Conservation (phyloP, 192 early-diverging fungal genomes). For the Backusella tuberculispora region DNA sequence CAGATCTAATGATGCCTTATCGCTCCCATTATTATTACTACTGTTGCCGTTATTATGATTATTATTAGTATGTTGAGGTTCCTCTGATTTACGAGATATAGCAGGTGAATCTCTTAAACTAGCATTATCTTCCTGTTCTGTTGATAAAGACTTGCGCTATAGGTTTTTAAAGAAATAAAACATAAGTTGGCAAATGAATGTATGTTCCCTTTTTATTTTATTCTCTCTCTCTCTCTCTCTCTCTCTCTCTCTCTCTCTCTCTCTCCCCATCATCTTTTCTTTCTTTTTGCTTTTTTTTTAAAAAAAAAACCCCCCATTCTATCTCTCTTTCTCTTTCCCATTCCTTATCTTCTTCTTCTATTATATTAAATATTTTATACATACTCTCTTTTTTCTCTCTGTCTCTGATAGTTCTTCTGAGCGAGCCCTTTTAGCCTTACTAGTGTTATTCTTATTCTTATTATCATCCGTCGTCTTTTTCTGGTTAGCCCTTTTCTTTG, state of each 20-base stretch:
- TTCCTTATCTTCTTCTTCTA: too few relatives aligned
- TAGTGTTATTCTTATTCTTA: background rate
- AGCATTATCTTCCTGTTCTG: constrained; percentile 11
- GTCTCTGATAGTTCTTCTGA: background rate
- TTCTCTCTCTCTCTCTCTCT: background rate
- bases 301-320: too few relatives aligned
- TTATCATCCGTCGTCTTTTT: background rate
- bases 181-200: background rate
- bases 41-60: background rate
- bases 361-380: background rate
- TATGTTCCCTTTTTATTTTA: background rate
- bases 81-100: constrained; percentile 3
- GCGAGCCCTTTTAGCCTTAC: background rate
- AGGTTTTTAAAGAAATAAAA: background rate
- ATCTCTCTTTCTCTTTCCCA: too few relatives aligned
- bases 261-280: too few relatives aligned
- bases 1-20: background rate
- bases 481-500: constrained; percentile 9
- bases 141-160: constrained; percentile 21
- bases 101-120: background rate
- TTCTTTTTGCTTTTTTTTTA: too few relatives aligned
- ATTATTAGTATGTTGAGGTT: background rate
- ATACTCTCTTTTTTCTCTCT: constrained; percentile 18
- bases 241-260: too few relatives aligned
- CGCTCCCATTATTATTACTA: background rate